A percentile compares a stretch with the other conserved stretches of the same genome.
Conservation (phyloP, 2,329 filamentous ascomycete species). For the Botrytis aclada region DNA sequence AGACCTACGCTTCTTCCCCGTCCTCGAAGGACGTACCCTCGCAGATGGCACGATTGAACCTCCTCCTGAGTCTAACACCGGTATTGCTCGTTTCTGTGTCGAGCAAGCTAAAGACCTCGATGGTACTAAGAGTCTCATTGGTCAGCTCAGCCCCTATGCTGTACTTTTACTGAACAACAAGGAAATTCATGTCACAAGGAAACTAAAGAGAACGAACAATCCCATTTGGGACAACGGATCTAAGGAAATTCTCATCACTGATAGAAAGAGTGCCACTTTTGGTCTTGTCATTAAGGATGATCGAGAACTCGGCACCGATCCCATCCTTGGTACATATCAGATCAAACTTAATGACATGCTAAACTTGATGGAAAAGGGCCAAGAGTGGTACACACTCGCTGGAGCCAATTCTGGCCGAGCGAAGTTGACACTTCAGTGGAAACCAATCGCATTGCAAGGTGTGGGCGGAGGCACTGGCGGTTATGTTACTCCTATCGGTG, state of each 20-base stretch:
- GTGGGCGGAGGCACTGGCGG: constrained; percentile 74
- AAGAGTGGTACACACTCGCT: constrained; percentile 92
- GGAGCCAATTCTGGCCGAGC: constrained; percentile 78
- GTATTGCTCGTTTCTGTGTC: constrained; percentile 88
- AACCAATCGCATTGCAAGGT: constrained; percentile 83
- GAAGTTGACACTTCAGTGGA: constrained; percentile 93
- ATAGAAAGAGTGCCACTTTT: constrained; percentile 84
- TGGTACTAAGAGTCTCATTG: constrained; percentile 85
- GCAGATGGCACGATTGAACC: constrained; percentile 76
- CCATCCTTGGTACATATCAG: constrained; percentile 85
- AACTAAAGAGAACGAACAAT: constrained; percentile 95
- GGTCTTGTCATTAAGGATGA: constrained; percentile 95
- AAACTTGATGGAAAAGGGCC: constrained; percentile 83
- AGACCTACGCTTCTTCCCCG: constrained; percentile 93
- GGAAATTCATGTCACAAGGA: constrained; percentile 83
- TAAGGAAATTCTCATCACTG: constrained; percentile 93
- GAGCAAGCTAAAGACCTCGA: constrained; percentile 97
- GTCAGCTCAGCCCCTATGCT: constrained; percentile 87
- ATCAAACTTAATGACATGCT: constrained; percentile 94
- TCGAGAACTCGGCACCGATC: constrained; percentile 78
- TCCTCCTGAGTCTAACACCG: constrained; percentile 84
- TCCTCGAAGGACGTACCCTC: constrained; percentile 68
- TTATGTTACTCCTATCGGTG: constrained; percentile 89
- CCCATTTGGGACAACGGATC: constrained; percentile 92
- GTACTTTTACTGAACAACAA: constrained; percentile 86